Base-by-base conservation (phyloP, 495 filamentous ascomycete genomes). In the Talaromyces stipitatus region DNA sequence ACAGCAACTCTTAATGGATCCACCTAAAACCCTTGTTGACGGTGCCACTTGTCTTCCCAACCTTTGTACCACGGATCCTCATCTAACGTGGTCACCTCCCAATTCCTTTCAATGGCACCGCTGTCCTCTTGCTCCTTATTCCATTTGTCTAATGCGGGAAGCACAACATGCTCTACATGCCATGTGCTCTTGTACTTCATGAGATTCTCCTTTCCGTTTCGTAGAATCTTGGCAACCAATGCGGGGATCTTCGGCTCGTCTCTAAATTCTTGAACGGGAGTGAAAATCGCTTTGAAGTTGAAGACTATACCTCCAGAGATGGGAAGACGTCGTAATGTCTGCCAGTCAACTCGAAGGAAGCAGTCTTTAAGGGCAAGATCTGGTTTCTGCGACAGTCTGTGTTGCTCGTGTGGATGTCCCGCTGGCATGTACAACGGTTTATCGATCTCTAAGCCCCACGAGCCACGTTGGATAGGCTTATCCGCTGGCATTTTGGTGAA, bases 201-300 rank as follows among this genome's bases (percentile, higher is more conserved):
- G 32, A 96, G 54, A 45, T 71, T 82, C 66, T 74, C 76, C 73
- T 92, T 92, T 3, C 87, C 91, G 48, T 89, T 83, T 52, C 70
- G 81, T 56, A 95, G 59, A 8, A 95, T 68, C 72, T 86, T 89
- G 0, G 78, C 64, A 22, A 91, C 30, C 23, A 96, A 66, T 14
- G 77, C 78, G 0, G 91, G 91, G 2, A 96, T 71, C 38, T 83
- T 85, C 18, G 87, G 81, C 63, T 96, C 91, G 47, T 89, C 79
- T 0, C 85, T 73, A 58, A 96, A 84, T 61, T 89, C 84, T 16
- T 73, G 65, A 0, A 96, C 67, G 0, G 87, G 87, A 2, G 90
- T 94, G 72, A 96, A 96, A 0, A 95, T 67, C 0, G 86, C 91
- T 65, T 94, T 96, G 82, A 92, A 96, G 66, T 96, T 96, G 72